Base-by-base conservation (phyloP, 2,329 filamentous ascomycete genomes). In the Colletotrichum simmondsii region DNA sequence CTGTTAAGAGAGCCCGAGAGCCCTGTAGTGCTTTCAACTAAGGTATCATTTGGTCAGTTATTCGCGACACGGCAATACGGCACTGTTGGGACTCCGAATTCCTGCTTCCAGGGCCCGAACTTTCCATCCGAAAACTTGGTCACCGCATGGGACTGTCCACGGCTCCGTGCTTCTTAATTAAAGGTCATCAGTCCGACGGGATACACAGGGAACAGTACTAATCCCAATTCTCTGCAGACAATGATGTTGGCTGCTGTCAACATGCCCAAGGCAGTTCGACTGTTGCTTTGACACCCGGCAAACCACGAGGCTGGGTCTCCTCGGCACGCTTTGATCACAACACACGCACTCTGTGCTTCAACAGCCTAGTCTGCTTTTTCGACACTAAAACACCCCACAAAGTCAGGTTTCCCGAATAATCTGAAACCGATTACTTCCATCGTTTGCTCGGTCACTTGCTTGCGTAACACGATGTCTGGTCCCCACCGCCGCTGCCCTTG, bases 301-400 rank as follows among this genome's bases (percentile, higher is more conserved):
- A 59, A 24, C 35, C 64, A 49, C 35, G n/a, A 19, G 30, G 58
- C 37, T 46, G 53, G 35, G 56, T 42, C 57, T 22, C 16, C 58
- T 69, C 30, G 16, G 16, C 59, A 26, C 63, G 70, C 65, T 69
- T 59, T 64, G 70, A 58, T 64, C 58, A 30, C 52, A 32, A 32
- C 35, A 32, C 30, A 62, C 57, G 26, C 26, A 11, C n/a, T 56
- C 22, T 28, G 24, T 28, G 22, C 53, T 28, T 26, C 22, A 14
- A 24, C 11, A 2, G 4, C 19, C 22, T 56, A 56, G 22, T 8
- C 11, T 35, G 32, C 52, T 56, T 16, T 28, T 22, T 24, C 52
- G 62, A 49, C 59, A 12, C 26, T 10, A 19, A 24, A 56, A 19
- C n/a, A 35, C 35, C n/a, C 60, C 28, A 26, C 54, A 52, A 3